Percentiles rank a stretch among this genome's conserved stretches.
These are phyloP conservation scores for Lyophyllum atratum DNA, from an alignment of 768 basidiomycete species.

Conservation along the genomic window DNA sequence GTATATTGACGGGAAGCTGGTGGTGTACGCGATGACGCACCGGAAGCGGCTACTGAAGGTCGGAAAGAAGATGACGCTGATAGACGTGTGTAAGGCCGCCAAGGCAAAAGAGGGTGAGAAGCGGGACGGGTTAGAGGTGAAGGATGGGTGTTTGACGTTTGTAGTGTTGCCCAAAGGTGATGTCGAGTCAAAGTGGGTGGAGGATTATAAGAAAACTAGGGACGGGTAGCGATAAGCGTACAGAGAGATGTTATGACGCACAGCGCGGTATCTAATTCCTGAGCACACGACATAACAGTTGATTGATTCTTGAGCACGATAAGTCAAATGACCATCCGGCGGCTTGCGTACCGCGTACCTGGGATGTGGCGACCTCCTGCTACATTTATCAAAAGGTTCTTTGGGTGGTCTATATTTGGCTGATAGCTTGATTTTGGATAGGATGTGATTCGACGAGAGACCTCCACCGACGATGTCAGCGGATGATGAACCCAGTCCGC, in stretches of 20 bases:
- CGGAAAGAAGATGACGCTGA: constrained; percentile 86
- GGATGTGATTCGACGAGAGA: not conserved
- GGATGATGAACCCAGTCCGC: not conserved
- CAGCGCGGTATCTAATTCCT: too few species aligned
- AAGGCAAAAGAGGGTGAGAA: constrained; percentile 59
- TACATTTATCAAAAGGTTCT: not conserved
- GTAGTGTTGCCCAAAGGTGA: constrained; percentile 76
- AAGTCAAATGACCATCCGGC: constrained; percentile 4
- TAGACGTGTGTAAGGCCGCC: constrained; percentile 70
- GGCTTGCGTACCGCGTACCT: not conserved
- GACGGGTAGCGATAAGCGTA: constrained; percentile 24
- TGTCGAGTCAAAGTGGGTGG: constrained; percentile 83
- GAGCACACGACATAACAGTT: too few species aligned
- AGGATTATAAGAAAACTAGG: constrained; percentile 73
- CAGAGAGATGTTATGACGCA: too few species aligned
- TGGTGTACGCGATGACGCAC: constrained; percentile 83
- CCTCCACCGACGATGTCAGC: not conserved
- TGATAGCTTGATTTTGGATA: not conserved
- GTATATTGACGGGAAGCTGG: constrained; percentile 64
- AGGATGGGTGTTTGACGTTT: constrained; percentile 80
- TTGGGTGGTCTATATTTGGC: not conserved
- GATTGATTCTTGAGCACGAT: not conserved
- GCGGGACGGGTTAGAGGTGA: constrained; percentile 81
- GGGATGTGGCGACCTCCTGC: not conserved
- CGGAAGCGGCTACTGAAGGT: constrained; percentile 82